phyloP scores from a whole-genome alignment of 768 basidiomycete genomes.

The Suillus tomentosus region DNA sequence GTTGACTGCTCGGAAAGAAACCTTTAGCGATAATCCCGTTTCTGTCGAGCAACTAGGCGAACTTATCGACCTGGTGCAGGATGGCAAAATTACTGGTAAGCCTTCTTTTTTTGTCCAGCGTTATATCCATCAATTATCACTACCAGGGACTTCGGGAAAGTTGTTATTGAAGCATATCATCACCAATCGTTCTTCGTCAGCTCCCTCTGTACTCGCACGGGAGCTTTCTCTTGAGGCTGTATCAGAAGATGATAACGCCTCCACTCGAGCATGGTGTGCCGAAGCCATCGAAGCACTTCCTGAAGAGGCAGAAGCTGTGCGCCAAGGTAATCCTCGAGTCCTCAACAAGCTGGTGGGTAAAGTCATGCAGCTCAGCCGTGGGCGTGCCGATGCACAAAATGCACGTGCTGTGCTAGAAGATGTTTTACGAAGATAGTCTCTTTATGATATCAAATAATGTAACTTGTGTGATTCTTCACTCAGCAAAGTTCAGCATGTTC shows the following conservation, averaged over 20 bases:
- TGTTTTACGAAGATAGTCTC: constrained; percentile 33
- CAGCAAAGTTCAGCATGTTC: not conserved
- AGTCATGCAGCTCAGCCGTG: constrained; percentile 82
- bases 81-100: constrained; percentile 68
- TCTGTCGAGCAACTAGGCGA: constrained; percentile 67
- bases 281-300: constrained; percentile 69
- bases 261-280: constrained; percentile 57
- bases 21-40: constrained; percentile 61
- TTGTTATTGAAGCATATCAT: constrained; percentile 74
- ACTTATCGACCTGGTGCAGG: constrained; percentile 74
- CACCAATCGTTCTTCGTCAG: constrained; percentile 38
- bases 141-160: constrained; percentile 76
- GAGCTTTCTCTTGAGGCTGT: constrained; percentile 51
- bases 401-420: constrained; percentile 53
- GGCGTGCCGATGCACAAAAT: constrained; percentile 72
- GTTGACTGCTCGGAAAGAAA: constrained; percentile 57
- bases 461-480: not conserved
- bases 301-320: constrained; percentile 63
- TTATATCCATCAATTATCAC: not conserved
- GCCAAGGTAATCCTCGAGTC: constrained; percentile 65
- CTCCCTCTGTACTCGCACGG: constrained; percentile 46
- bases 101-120: not conserved
- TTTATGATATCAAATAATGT: not conserved
- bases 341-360: constrained; percentile 80
- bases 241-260: constrained; percentile 31